Conservation (phyloP, 192 early-diverging fungal species). For the Entomortierella chlamydospora region DNA sequence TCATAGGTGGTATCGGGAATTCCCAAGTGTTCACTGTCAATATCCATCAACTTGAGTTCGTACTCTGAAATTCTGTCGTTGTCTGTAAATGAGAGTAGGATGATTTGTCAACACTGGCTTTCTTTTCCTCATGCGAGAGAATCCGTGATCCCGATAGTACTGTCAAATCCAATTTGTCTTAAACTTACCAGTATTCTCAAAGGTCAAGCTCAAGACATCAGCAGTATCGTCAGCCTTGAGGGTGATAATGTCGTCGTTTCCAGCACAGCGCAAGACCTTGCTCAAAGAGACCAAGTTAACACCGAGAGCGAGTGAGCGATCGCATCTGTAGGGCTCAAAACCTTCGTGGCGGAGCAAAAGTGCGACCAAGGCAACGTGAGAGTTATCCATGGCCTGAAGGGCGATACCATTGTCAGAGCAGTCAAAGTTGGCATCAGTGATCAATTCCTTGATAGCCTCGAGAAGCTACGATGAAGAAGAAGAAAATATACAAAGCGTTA, state of each 20-base stretch:
- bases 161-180: no score
- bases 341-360: conserved; percentile 85
- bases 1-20: conserved; percentile 97
- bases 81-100: conserved; percentile 18
- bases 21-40: conserved; percentile 95
- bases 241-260: conserved; percentile 92
- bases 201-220: conserved; percentile 82
- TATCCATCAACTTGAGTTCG: conserved; percentile 98
- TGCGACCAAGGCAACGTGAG: conserved; percentile 95
- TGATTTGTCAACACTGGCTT: no score
- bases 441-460: conserved; percentile 98
- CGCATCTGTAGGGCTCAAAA: conserved; percentile 91
- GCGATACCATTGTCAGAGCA: conserved; percentile 94
- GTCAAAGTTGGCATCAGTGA: conserved; percentile 97
- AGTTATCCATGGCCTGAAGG: conserved; percentile 99
- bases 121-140: no score
- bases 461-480: conserved; percentile 60
- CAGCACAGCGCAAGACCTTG: conserved; percentile 95
- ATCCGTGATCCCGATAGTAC: no score
- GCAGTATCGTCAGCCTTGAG: conserved; percentile 89
- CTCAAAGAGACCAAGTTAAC: conserved; percentile 85
- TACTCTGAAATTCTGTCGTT: conserved; percentile 87
- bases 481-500: background rate
- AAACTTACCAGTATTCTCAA: conserved; percentile 73
- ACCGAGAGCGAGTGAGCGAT: conserved; percentile 90